Base-by-base conservation (phyloP, 23 red algal species). In the Chondrus crispus region DNA sequence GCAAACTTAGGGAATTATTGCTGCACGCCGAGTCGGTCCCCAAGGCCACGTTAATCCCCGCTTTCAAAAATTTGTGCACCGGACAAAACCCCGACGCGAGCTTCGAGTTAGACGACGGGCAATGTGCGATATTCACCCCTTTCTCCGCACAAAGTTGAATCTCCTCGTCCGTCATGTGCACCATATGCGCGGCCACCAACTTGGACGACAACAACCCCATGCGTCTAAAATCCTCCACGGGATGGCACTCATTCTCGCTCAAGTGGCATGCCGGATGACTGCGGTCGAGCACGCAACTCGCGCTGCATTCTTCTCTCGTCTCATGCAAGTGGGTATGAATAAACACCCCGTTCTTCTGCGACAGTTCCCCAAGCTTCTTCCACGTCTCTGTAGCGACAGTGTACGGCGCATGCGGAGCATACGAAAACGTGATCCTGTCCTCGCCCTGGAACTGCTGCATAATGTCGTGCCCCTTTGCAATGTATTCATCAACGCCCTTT, bases 241-340 rank as follows among this genome's bases (percentile, higher is more conserved):
- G 97, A 63, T 88, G 80, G 24, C 74, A 85, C 51, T 51, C 68
- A 45, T 62, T 58, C 14, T 96, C 97, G 42, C 89, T 94, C 43
- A 62, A 62, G 52, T 99, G 97, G 68, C 97, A 99, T 33, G 88
- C 75, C 20, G 85, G 62, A 43, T 89, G 80, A 39, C 36, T 76
- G 22, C 91, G 85, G 50, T 99, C 91, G 28, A 96, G 76, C 33
- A 45, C 81, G 12, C 26, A 73, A 66, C 88, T 93, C 19, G 94
- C 62, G 18, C 80, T 74, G 40, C 87, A 91, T 68, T 99, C 97
- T 13, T 94, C 97, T 18, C 2, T 55, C 4, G 97, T 99, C 74
- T 99, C 97, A 80, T 99, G 97, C 71, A 99, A 38, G 84, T 99
- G 97, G 11, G 91, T 99, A 83, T 99, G 97, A 36, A 96, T 89